Percentiles rank a stretch among this genome's conserved stretches.
Evolutionary conservation across 192 early-diverging fungal genomes (phyloP).

Genomic region (Coemansia sp.): DNA sequence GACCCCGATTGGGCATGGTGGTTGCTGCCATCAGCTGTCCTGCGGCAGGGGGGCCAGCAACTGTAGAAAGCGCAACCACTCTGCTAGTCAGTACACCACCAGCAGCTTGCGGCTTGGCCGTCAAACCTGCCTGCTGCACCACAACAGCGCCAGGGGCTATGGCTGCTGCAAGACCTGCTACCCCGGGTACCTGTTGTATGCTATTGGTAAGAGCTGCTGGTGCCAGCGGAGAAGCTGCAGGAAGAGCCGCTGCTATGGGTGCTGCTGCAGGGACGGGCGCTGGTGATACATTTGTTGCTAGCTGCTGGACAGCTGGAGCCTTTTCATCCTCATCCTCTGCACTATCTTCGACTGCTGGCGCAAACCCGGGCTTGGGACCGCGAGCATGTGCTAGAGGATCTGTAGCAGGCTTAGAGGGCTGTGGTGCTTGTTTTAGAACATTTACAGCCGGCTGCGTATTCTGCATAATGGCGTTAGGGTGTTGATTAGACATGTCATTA

Average conservation of each 20-base stretch:
- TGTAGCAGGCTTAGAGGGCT: neutral
- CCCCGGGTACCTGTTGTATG: neutral
- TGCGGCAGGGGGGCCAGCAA: neutral
- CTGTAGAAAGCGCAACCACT: slow-evolving; percentile 21
- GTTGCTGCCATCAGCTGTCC: slow-evolving; percentile 3
- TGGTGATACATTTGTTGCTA: neutral
- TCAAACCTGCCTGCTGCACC: neutral
- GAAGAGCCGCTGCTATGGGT: no score
- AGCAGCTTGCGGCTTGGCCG: neutral
- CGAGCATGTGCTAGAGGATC: neutral
- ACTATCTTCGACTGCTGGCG: neutral
- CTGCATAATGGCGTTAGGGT: neutral
- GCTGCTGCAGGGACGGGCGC: neutral
- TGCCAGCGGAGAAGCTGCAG: slow-evolving; percentile 1
- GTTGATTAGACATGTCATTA: neutral
- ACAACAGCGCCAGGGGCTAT: neutral
- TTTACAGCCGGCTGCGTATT: neutral
- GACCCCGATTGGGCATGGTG: neutral
- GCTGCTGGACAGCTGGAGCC: neutral
- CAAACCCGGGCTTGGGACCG: neutral
- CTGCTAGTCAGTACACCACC: slow-evolving; percentile 24
- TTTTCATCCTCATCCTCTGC: neutral
- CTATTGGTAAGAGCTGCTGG: slow-evolving; percentile 2
- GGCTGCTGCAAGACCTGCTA: neutral
- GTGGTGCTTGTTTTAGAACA: neutral